phyloP scores from a whole-genome alignment of 441 rosid species.

The Arabidopsis lyrata region DNA sequence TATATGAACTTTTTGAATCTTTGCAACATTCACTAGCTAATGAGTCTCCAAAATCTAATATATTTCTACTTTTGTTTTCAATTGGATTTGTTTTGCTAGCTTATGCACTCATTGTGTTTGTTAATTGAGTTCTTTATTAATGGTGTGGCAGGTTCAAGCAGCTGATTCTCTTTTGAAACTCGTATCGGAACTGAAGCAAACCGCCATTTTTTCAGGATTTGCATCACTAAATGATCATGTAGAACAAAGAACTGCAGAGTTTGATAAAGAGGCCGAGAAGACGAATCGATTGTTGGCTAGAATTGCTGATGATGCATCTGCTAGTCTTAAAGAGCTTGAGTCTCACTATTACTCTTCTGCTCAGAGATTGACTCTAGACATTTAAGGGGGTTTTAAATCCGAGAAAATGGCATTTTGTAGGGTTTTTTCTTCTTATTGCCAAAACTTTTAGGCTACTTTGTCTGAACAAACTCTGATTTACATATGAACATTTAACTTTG shows the following conservation, averaged over 20 bases:
- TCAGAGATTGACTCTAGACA: conserved; percentile 50
- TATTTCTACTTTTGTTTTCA: background rate
- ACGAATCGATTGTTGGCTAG: conserved; percentile 69
- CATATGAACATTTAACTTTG: background rate
- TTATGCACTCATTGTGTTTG: background rate
- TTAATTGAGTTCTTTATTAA: conserved; percentile 11
- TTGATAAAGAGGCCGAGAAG: conserved; percentile 69
- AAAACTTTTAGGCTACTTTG: background rate
- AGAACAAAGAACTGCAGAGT: conserved; percentile 74
- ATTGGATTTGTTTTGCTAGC: conserved; percentile 17
- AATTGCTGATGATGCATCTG: conserved; percentile 81
- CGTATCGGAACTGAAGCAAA: conserved; percentile 87
- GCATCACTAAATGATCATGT: conserved; percentile 90
- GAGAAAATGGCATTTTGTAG: background rate
- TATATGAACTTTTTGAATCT: background rate
- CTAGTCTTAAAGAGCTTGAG: conserved; percentile 89
- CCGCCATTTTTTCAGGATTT: conserved; percentile 88
- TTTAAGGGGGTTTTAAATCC: conserved; percentile 19
- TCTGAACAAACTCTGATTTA: background rate
- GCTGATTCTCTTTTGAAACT: conserved; percentile 88
- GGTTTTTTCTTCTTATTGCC: conserved; percentile 11
- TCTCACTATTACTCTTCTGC: conserved; percentile 79
- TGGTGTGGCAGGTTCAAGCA: conserved; percentile 73
- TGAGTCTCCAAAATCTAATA: background rate
- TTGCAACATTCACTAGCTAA: background rate